Percentiles rank a stretch among this genome's conserved stretches.
Conservation (phyloP, 805 yeast genomes). For the Candida namnaoensis region DNA sequence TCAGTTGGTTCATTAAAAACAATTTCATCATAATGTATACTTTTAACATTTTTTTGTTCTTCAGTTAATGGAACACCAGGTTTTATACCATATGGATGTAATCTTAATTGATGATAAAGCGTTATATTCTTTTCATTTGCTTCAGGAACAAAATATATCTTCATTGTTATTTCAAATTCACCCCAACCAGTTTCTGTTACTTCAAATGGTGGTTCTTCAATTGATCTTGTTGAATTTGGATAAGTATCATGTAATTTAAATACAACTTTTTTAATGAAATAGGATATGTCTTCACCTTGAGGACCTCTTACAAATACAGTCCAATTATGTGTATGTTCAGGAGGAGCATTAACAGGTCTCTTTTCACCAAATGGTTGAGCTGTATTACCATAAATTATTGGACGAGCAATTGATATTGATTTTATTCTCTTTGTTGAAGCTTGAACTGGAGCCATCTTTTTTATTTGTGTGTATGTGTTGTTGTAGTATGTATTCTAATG, state of each 20-base stretch:
- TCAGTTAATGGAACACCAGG: conserved; percentile 20
- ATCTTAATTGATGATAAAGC: conserved; percentile 79
- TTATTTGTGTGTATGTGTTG: too few species aligned
- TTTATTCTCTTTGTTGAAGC: conserved; percentile 22
- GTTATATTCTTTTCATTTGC: conserved; percentile 83
- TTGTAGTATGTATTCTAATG: too few species aligned
- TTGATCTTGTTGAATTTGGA: conserved; percentile 73
- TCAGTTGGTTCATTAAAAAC: conserved; percentile 97
- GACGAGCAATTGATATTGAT: conserved; percentile 65
- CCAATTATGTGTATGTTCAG: conserved; percentile 94
- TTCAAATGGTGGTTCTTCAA: conserved; percentile 89
- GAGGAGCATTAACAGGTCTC: conserved; percentile 57
- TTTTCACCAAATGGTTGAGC: conserved; percentile 59
- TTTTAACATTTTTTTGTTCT: conserved; percentile 37
- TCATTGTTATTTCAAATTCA: conserved; percentile 88
- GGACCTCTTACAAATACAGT: conserved; percentile 87
- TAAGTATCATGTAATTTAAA: conserved; percentile 95
- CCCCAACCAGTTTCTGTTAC: conserved; percentile 99
- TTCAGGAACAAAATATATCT: conserved; percentile 79
- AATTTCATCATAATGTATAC: conserved; percentile 75
- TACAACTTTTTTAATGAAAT: conserved; percentile 80
- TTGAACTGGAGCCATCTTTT: not conserved
- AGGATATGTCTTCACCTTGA: conserved; percentile 66
- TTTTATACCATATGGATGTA: conserved; percentile 70
- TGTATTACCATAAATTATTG: conserved; percentile 73